phyloP scores from a whole-genome alignment of 2,329 filamentous ascomycete species.

The Neoarthrinium moseri region DNA sequence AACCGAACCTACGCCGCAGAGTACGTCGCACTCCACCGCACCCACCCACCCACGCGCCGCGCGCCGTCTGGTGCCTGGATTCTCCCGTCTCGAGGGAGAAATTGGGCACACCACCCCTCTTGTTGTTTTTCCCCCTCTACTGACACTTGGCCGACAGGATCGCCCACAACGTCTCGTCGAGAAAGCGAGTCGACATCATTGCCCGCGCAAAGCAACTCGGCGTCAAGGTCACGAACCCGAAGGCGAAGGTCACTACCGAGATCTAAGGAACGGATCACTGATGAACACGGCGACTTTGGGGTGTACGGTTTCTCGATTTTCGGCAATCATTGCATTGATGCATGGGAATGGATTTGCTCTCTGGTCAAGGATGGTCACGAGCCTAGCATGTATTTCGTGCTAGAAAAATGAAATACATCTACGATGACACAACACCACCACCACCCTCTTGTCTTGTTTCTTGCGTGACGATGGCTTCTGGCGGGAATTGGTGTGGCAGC shows the following conservation, averaged over 20 bases:
- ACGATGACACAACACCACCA: constrained; percentile 26
- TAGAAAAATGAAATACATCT: constrained; percentile 32
- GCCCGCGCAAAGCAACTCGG: constrained; percentile 95
- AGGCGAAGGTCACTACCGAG: constrained; percentile 98
- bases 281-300: constrained; percentile 25
- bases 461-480: no score
- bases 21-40: constrained; percentile 57
- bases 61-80: no score
- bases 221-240: constrained; percentile 99
- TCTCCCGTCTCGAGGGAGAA: constrained; percentile 12
- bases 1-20: constrained; percentile 98
- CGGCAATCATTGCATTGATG: constrained; percentile 28
- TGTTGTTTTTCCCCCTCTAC: no score
- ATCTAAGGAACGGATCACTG: constrained; percentile 48
- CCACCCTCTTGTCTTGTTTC: constrained; percentile 13
- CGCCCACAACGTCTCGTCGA: constrained; percentile 93
- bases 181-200: constrained; percentile 98
- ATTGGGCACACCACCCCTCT: no score
- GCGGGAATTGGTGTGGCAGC: no score
- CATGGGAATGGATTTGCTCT: constrained; percentile 34
- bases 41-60: not conserved
- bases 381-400: constrained; percentile 31
- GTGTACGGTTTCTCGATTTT: constrained; percentile 32
- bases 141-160: constrained; percentile 66
- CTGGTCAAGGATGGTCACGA: constrained; percentile 32